A percentile compares a stretch with the other conserved stretches of the same genome.
phyloP scores from a whole-genome alignment of 2,329 filamentous ascomycete species.

The Conoideocrella luteorostrata region DNA sequence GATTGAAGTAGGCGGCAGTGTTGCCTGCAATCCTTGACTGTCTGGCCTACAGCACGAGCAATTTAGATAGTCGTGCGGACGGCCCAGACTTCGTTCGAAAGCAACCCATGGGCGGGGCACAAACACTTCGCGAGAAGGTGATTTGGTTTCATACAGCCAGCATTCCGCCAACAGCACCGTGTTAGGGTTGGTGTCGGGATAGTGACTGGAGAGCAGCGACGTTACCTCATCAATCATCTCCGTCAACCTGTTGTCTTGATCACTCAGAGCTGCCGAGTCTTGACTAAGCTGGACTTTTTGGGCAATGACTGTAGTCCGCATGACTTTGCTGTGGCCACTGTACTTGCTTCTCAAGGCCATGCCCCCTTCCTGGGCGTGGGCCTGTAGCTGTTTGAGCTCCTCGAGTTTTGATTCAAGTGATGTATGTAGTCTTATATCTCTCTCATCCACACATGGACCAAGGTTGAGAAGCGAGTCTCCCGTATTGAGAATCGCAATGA shows the following conservation, averaged over 20 bases:
- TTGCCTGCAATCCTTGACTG: constrained; percentile 46
- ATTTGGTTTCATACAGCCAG: constrained; percentile 67
- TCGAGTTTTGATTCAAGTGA: constrained; percentile 35
- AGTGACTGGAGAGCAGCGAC: constrained; percentile 18
- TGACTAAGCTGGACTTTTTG: constrained; percentile 76
- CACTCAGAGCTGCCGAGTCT: constrained; percentile 63
- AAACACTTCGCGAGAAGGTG: constrained; percentile 67
- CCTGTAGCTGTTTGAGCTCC: constrained; percentile 40
- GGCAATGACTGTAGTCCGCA: constrained; percentile 72
- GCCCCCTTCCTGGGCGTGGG: constrained; percentile 36
- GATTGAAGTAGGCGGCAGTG: constrained; percentile 64
- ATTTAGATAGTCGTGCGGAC: constrained; percentile 70
- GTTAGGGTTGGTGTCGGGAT: constrained; percentile 20
- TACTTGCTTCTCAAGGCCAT: constrained; percentile 65
- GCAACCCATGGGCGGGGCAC: constrained; percentile 64
- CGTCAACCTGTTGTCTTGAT: constrained; percentile 66
- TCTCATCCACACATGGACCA: constrained; percentile 22
- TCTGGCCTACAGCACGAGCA: constrained; percentile 60
- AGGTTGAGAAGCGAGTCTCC: constrained; percentile 33
- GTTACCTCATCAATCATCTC: constrained; percentile 49
- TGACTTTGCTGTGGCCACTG: constrained; percentile 60
- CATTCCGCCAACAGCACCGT: constrained; percentile 60
- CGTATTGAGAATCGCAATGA: constrained; percentile 22
- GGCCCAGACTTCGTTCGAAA: constrained; percentile 63
- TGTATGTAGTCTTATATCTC: constrained; percentile 24